These are phyloP conservation scores for Abrus precatorius DNA, from an alignment of 306 rosid species.

Conservation along the genomic window DNA sequence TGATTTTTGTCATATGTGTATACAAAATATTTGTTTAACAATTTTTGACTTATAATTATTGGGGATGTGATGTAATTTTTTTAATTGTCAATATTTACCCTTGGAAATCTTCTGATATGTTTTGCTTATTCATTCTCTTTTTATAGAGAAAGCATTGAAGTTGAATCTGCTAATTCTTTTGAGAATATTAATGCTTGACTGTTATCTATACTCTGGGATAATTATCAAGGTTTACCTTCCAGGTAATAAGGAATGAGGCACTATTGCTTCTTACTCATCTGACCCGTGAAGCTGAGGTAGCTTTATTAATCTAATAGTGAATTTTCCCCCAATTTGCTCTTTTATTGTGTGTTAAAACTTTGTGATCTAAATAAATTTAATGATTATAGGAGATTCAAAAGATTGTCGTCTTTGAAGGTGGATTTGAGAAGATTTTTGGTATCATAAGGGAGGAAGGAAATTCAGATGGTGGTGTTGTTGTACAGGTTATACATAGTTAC, in stretches of 20 bases:
- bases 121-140: slow-evolving; percentile 9
- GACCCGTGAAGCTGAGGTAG: slow-evolving; percentile 97
- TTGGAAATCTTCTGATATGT: slow-evolving; percentile 9
- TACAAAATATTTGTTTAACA: slow-evolving; percentile 19
- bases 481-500: slow-evolving; percentile 72
- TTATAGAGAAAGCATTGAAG: not conserved
- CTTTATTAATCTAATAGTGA: slow-evolving; percentile 40
- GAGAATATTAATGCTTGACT: slow-evolving; percentile 6
- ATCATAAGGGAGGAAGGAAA: slow-evolving; percentile 92
- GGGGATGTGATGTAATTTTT: not conserved
- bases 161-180: not conserved
- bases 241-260: slow-evolving; percentile 98
- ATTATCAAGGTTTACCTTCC: slow-evolving; percentile 45
- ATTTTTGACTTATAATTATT: slow-evolving; percentile 14
- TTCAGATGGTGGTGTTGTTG: slow-evolving; percentile 98
- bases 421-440: slow-evolving; percentile 92
- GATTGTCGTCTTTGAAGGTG: slow-evolving; percentile 97
- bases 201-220: slow-evolving; percentile 37
- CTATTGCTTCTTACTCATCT: slow-evolving; percentile 86
- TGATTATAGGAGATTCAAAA: slow-evolving; percentile 93
- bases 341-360: slow-evolving; percentile 18
- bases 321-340: slow-evolving; percentile 9
- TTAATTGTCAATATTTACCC: not conserved
- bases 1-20: slow-evolving; percentile 17
- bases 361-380: slow-evolving; percentile 44